Percentiles rank a stretch among this genome's conserved stretches.
phyloP scores from a whole-genome alignment of 768 basidiomycete genomes.

The Suillus subaureus region DNA sequence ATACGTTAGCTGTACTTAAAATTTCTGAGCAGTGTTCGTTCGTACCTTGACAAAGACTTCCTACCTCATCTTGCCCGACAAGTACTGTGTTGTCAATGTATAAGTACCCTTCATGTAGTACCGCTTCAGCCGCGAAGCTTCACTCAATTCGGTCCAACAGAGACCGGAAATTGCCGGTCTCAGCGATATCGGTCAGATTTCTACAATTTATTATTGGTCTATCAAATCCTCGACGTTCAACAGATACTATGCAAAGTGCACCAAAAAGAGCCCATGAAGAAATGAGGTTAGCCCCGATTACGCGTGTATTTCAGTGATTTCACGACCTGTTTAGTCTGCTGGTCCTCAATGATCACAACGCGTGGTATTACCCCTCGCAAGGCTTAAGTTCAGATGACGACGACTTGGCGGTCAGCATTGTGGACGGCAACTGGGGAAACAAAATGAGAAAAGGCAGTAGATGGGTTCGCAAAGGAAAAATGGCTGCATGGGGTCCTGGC shows the following conservation, averaged over 20 bases:
- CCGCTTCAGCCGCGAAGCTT: neutral
- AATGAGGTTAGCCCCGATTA: slow-evolving; percentile 26
- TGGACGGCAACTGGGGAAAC: slow-evolving; percentile 82
- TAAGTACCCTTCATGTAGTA: neutral
- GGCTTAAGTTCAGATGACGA: slow-evolving; percentile 68
- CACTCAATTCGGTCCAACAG: neutral
- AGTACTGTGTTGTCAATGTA: neutral
- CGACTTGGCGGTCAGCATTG: slow-evolving; percentile 49
- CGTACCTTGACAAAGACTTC: neutral
- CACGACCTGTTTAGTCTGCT: slow-evolving; percentile 34
- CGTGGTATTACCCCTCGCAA: slow-evolving; percentile 86
- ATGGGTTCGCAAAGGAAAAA: slow-evolving; percentile 83
- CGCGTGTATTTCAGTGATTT: slow-evolving; percentile 10
- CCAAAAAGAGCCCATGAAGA: slow-evolving; percentile 33
- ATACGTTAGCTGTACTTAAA: neutral
- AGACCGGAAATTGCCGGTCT: neutral
- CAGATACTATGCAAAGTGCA: slow-evolving; percentile 23
- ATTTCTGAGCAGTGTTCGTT: neutral
- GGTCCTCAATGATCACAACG: slow-evolving; percentile 70
- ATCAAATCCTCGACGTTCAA: neutral
- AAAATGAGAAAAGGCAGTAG: slow-evolving; percentile 75
- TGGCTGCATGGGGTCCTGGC: slow-evolving; percentile 80
- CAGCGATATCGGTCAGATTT: neutral
- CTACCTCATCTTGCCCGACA: neutral
- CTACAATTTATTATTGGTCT: neutral